Evolutionary conservation across 768 basidiomycete genomes (phyloP), one percentile per base, ranked within the genome.

Genomic region (Tulasnella sp.): DNA sequence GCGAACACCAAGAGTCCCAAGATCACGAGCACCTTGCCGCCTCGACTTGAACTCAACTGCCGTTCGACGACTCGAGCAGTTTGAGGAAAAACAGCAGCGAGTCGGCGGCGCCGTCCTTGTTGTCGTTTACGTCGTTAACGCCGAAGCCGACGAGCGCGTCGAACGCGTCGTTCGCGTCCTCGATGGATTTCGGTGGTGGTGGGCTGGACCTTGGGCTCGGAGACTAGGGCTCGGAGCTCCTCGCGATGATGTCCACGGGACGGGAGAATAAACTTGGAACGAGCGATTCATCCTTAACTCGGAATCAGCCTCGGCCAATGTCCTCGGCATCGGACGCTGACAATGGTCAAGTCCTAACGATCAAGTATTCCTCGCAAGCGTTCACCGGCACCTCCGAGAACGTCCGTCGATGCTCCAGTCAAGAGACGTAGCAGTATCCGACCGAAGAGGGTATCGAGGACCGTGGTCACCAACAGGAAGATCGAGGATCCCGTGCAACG

Each of bases 191-290:
- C 34, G 63, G n/a, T 22, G 37, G 63, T 9, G 63, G 63, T 26
- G 47, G 47, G 2, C 26, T 52, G 47, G 63, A 64, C 32, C 63
- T 64, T 36, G 63, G 63, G 63, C 22, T 68, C 35, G 67, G 67
- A 42, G 67, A 68, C n/a, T 68, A 37, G 67, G 67, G 67, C 11
- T 29, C 67, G 41, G 67, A 68, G 22, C 19, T 68, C 19, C 67
- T 68, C 37, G 39, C 26, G 3, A 42, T 32, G 14, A 37, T 68
- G 36, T 22, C 41, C 19, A 16, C 67, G 1, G 67, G 29, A 39
- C 1, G 22, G 29, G 67, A 64, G 5, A 64, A 11, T 16, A 22
- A 32, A 36, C 19, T 29, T 32, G n/a, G 32, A 14, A 14, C 34
- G 3, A 64, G 12, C 37, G 34, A 19, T 34, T 39, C 63, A n/a